Conservation (phyloP, 352 stramenopile genomes). For the Globisporangium perplexum region DNA sequence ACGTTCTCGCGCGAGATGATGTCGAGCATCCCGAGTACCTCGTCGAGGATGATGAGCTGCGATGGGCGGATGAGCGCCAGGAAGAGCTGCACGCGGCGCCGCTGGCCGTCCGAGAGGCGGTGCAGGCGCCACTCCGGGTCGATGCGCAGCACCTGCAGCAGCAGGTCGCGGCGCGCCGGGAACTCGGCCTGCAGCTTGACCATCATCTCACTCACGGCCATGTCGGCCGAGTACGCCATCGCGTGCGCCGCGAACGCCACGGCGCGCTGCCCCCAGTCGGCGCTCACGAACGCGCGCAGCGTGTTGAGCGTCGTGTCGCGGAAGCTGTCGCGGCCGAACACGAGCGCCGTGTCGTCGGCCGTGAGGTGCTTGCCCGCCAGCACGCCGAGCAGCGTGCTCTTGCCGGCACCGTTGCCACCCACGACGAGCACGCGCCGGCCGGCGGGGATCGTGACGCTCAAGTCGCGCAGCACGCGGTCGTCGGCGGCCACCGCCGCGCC, state of each 20-base stretch:
- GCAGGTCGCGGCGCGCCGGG: slow-evolving; percentile 90
- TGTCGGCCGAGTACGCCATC: slow-evolving; percentile 91
- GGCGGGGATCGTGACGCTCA: slow-evolving; percentile 75
- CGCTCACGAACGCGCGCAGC: slow-evolving; percentile 92
- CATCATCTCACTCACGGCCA: slow-evolving; percentile 97
- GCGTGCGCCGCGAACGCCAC: slow-evolving; percentile 92
- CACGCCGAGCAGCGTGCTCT: slow-evolving; percentile 93
- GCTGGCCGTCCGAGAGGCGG: slow-evolving; percentile 75
- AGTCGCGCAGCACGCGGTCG: slow-evolving; percentile 81
- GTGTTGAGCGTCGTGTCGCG: slow-evolving; percentile 94
- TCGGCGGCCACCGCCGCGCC: slow-evolving; percentile 17
- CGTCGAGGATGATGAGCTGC: slow-evolving; percentile 96
- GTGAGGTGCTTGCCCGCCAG: slow-evolving; percentile 94
- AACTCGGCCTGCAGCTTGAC: slow-evolving; percentile 91
- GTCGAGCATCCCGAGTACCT: slow-evolving; percentile 97
- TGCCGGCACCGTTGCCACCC: slow-evolving; percentile 94
- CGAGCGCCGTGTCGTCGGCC: slow-evolving; percentile 68
- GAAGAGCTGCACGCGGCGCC: slow-evolving; percentile 94
- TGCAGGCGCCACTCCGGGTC: slow-evolving; percentile 90
- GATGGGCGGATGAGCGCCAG: slow-evolving; percentile 94
- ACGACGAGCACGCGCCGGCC: slow-evolving; percentile 92
- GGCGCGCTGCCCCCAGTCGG: slow-evolving; percentile 94
- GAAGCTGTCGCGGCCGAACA: slow-evolving; percentile 93
- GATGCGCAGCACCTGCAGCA: slow-evolving; percentile 95
- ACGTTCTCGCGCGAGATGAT: slow-evolving; percentile 94